These are phyloP conservation scores for Sordariomycetes sp. DNA, from an alignment of 2,329 filamentous ascomycete species.

Conservation along the genomic window DNA sequence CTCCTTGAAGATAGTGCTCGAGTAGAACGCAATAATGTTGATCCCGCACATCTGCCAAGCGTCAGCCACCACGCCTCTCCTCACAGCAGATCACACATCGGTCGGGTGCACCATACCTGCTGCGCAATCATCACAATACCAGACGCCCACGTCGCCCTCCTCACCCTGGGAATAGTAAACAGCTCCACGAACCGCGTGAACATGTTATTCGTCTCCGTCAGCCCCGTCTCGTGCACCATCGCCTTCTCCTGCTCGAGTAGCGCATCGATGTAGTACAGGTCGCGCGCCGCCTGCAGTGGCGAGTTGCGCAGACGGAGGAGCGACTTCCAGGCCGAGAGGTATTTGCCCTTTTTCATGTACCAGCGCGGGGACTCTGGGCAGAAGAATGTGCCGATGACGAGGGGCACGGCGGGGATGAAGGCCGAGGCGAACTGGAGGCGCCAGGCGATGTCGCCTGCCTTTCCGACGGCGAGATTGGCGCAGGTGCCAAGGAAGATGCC, in stretches of 20 bases:
- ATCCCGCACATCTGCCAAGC: constrained; percentile 45
- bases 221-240: constrained; percentile 15
- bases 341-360: constrained; percentile 51
- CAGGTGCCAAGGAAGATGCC: constrained; percentile 57
- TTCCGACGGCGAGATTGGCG: constrained; percentile 54
- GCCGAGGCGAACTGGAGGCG: constrained; percentile 47
- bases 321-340: constrained; percentile 43
- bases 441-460: constrained; percentile 46
- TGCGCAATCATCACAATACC: constrained; percentile 58
- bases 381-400: constrained; percentile 45
- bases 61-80: neutral
- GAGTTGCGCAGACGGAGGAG: constrained; percentile 46
- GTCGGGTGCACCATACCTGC: constrained; percentile 46
- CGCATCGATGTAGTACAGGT: constrained; percentile 47
- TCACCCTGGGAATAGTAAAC: constrained; percentile 45
- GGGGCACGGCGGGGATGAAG: constrained; percentile 52
- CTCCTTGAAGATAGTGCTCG: constrained; percentile 31
- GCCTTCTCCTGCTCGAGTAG: constrained; percentile 20
- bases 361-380: constrained; percentile 57
- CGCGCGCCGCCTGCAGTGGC: constrained; percentile 48
- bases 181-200: constrained; percentile 41
- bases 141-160: constrained; percentile 54
- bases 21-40: constrained; percentile 40
- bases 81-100: no score
- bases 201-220: constrained; percentile 30